A percentile compares a stretch with the other conserved stretches of the same genome.
phyloP scores from a whole-genome alignment of 1,284 basidiomycete species.

The Chalciporus sp. region DNA sequence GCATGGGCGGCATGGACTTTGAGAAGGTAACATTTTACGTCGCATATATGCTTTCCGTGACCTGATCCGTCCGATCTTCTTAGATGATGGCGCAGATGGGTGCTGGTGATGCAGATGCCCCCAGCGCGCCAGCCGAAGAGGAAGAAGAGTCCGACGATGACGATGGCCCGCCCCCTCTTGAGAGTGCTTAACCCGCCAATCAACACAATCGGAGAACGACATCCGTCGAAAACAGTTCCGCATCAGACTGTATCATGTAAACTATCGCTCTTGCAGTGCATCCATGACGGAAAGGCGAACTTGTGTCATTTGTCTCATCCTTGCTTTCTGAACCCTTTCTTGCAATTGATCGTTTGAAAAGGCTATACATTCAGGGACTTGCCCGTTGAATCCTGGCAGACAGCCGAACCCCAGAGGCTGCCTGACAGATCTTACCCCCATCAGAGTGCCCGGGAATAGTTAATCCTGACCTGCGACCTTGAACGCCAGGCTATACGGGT shows the following conservation, averaged over 20 bases:
- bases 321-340: not conserved
- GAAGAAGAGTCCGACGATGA: constrained; percentile 56
- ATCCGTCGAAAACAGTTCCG: not conserved
- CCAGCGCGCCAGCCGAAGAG: constrained; percentile 40
- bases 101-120: constrained; percentile 37
- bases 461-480: no score
- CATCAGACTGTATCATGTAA: constrained; percentile 18
- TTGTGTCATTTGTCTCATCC: not conserved
- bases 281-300: not conserved
- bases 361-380: no score
- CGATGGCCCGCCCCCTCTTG: constrained; percentile 76
- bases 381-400: no score
- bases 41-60: not conserved
- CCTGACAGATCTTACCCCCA: no score
- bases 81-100: constrained; percentile 74
- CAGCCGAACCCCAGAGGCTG: no score
- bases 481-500: no score
- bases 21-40: constrained; percentile 49
- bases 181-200: constrained; percentile 51
- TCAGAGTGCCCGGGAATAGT: no score
- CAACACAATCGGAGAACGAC: constrained; percentile 4
- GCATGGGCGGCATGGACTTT: constrained; percentile 59
- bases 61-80: constrained; percentile 10
- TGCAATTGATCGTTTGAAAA: not conserved
- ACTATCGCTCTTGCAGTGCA: constrained; percentile 6